Base-by-base conservation (phyloP, 2,329 filamentous ascomycete genomes). In the Gaeumannomyces tritici region DNA sequence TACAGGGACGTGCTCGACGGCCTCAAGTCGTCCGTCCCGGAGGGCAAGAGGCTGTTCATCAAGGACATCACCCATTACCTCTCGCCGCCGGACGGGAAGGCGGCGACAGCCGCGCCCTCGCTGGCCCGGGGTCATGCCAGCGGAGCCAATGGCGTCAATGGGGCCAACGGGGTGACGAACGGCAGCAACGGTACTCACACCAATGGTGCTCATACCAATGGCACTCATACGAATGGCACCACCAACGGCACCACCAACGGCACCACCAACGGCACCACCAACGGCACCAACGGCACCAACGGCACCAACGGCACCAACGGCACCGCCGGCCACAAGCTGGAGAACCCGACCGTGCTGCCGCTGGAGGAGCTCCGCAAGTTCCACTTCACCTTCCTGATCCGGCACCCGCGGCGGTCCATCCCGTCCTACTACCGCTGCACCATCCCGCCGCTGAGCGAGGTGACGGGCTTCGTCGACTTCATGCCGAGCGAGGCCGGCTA, bases 61-160 rank as follows among this genome's bases (percentile, higher is more conserved):
- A 99, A 99, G 76, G 95, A 98, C 75, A 99, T 98, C 79, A 88
- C 90, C 62, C 89, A 97, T 76, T 98, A 98, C 75, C 81, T 97
- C 67, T 81, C 96, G 66, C 89, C 92, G 6, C 90, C 91, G 4
- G 79, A 89, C 66, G 80, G 82, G 58, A 83, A 89, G 69, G 80
- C 83, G 18, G 84, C 90, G 60, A 80, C 79, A 59, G 85, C 95
- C 64, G 92, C 91, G 12, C 89, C 90, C 2, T 96, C 91, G n/a
- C 81, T 97, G 60, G 85, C 83, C 31, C 66, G 72, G 28, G 33
- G 62, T 59, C 65, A 65, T 29, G 65, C 65, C 60, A 69, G 70
- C 59, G 66, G 65, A 62, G 69, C 70, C 33, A n/a, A n/a, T n/a
- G 67, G 71, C 60, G 65, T 64, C 9, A 65, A 64, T 51, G 66